These are phyloP conservation scores for Termitomyces sp. DNA, from an alignment of 768 basidiomycete species.

Conservation along the genomic window DNA sequence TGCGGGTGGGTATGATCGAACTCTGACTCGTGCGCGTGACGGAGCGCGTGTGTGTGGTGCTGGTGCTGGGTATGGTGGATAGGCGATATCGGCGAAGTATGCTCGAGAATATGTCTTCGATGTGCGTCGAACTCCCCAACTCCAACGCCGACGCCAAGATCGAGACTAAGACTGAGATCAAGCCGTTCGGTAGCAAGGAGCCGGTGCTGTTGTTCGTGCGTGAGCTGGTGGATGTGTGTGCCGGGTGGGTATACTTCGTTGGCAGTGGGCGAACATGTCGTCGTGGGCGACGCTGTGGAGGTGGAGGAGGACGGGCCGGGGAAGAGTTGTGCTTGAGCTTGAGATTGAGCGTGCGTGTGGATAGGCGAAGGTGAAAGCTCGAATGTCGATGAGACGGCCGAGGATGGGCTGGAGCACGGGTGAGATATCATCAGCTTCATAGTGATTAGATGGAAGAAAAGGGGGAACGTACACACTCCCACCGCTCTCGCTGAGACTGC, in stretches of 20 bases:
- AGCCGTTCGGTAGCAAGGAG: background rate
- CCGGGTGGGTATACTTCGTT: background rate
- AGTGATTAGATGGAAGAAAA: no score
- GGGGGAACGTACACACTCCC: conserved; percentile 9
- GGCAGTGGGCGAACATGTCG: no score
- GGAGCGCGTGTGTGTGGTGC: no score
- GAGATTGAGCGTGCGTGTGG: background rate
- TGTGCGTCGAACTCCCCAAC: no score
- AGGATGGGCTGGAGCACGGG: background rate
- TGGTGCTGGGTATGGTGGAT: no score
- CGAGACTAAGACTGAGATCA: no score
- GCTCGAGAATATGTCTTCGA: background rate
- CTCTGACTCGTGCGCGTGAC: no score
- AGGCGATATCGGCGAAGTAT: background rate
- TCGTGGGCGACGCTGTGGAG: background rate
- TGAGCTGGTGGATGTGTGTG: conserved; percentile 4
- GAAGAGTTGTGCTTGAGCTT: background rate
- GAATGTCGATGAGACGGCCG: conserved; percentile 13
- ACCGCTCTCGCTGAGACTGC: conserved; percentile 13
- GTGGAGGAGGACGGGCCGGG: background rate
- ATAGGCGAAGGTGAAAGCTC: background rate
- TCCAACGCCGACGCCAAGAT: no score
- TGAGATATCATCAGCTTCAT: no score
- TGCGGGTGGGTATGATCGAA: no score
- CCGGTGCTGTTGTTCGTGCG: background rate